These are phyloP conservation scores for Salpingoeca rosetta DNA, from an alignment of 78 protist genomes.

Conservation along the genomic window DNA sequence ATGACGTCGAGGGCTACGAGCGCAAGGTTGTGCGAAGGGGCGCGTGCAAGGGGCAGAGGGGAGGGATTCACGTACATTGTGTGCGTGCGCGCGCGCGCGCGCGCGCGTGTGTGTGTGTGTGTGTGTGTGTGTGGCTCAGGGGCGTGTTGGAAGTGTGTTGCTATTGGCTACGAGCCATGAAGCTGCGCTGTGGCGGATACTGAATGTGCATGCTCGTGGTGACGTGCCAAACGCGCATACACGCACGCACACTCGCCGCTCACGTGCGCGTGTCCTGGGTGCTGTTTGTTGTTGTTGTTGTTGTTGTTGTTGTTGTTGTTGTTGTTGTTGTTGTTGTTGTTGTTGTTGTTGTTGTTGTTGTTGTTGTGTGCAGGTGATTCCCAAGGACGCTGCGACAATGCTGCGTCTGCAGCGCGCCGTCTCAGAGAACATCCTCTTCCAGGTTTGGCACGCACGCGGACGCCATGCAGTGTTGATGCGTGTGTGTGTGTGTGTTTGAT, in stretches of 20 bases:
- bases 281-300: too few relatives aligned
- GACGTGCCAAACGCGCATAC: not conserved
- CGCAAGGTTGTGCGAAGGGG: not conserved
- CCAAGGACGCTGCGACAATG: constrained; percentile 33
- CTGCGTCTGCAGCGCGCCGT: constrained; percentile 19
- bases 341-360: not conserved
- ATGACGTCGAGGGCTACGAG: constrained; percentile 12
- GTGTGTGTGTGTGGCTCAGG: too few relatives aligned
- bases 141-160: too few relatives aligned
- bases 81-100: too few relatives aligned
- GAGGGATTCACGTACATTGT: too few relatives aligned
- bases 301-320: not conserved
- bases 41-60: too few relatives aligned
- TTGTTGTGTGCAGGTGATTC: constrained; percentile 3
- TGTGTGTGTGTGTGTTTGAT: too few relatives aligned
- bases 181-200: not conserved
- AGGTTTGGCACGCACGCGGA: not conserved
- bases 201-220: not conserved
- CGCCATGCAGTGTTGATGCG: constrained; percentile 1
- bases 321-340: not conserved
- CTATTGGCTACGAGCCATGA: not conserved
- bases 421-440: constrained; percentile 24
- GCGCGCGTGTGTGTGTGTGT: too few relatives aligned
- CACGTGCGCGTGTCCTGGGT: too few relatives aligned
- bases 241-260: constrained; percentile 6